Evolutionary conservation across 306 rosid genomes (phyloP).

Genomic region (Herpetospermum pedunculosum): DNA sequence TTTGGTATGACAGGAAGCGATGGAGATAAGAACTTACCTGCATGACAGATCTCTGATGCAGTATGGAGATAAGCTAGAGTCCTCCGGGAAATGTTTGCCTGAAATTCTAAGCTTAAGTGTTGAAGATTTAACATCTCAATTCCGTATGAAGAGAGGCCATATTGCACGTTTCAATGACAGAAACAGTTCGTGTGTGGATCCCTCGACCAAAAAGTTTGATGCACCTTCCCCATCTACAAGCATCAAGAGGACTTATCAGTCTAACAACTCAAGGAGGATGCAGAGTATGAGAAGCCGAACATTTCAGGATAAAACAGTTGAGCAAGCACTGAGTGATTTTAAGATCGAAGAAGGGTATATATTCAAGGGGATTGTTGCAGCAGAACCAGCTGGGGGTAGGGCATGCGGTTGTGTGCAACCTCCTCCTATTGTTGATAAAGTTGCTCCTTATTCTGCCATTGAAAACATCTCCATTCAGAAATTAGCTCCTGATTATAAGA

Average conservation of each 20-base stretch:
- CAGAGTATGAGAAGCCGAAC: slow-evolving; percentile 17
- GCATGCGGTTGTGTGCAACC: slow-evolving; percentile 69
- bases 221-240: slow-evolving; percentile 22
- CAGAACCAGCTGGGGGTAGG: slow-evolving; percentile 57
- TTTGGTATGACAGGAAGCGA: slow-evolving; percentile 42
- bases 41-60: slow-evolving; percentile 73
- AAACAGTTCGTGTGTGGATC: slow-evolving; percentile 27
- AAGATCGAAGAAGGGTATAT: slow-evolving; percentile 58
- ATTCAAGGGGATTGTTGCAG: slow-evolving; percentile 71
- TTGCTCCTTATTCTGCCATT: slow-evolving; percentile 48
- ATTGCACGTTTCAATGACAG: slow-evolving; percentile 62
- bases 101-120: slow-evolving; percentile 42
- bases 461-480: slow-evolving; percentile 67
- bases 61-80: slow-evolving; percentile 66
- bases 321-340: slow-evolving; percentile 35
- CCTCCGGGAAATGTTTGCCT: slow-evolving; percentile 28
- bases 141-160: slow-evolving; percentile 80
- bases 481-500: slow-evolving; percentile 67
- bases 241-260: slow-evolving; percentile 22
- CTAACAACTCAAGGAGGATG: slow-evolving; percentile 21
- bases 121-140: slow-evolving; percentile 33
- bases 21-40: slow-evolving; percentile 69
- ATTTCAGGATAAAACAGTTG: slow-evolving; percentile 26
- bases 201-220: slow-evolving; percentile 22
- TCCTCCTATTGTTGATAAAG: slow-evolving; percentile 41